Evolutionary conservation across 2,329 filamentous ascomycete genomes (phyloP), one percentile per base, ranked within the genome.

Genomic region (Alternaria triticina): DNA sequence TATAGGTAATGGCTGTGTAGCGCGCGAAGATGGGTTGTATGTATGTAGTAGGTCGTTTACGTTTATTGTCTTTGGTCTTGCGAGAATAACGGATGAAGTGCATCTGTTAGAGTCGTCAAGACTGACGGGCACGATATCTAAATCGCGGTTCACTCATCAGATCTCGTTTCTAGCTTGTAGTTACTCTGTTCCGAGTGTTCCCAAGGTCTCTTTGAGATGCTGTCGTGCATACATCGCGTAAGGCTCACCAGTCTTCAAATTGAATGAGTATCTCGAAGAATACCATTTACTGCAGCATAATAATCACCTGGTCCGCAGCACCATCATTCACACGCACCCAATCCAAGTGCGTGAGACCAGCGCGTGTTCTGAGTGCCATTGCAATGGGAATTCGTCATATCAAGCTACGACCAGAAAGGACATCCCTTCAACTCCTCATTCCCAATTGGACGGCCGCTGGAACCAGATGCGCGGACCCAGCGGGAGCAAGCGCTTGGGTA

Each of bases 401-500:
- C 10, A 23, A 12, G 23, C 49, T 36, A 51, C 20, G 12, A 12
- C 49, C 6, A 33, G 17, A 20, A 11, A 33, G 49, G 49, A 33
- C 20, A 51, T 51, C 49, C 49, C 49, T 20, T 51, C 4, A 30
- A n/a, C 49, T 36, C 13, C 12, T 17, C 15, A 28, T 8, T 33
- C 49, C 28, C 49, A 22, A 17, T 51, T 33, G 15, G 28, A 51
- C 20, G 49, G 17, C 17, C 30, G 49, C 27, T 13, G 49, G 49
- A 30, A 33, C 28, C 33, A 51, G 27, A 36, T 12, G 49, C 28
- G 49, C 49, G 49, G 49, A 22, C 49, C 27, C 30, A 51, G 49
- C 51, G 51, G 51, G 20, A 54, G 51, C 23, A 54, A 54, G 51
- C 51, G 51, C 51, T 27, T 54, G 30, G 36, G 22, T 33, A 51